A percentile compares a stretch with the other conserved stretches of the same genome.
Conservation (phyloP, 2,329 filamentous ascomycete species). For the Colletotrichum trifolii region DNA sequence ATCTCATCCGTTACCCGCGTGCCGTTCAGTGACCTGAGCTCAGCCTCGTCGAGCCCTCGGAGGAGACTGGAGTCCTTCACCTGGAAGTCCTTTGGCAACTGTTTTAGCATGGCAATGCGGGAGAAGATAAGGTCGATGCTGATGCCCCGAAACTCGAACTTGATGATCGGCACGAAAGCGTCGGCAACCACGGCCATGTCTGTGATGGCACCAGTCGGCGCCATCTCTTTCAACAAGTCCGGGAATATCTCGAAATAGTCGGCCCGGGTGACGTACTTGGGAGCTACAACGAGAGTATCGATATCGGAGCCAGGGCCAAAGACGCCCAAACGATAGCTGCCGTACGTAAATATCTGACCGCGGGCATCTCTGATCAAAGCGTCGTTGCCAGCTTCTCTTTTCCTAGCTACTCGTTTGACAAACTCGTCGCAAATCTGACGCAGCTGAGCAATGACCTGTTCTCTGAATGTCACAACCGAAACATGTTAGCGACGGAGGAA, state of each 20-base stretch:
- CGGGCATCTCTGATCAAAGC: conserved; percentile 84
- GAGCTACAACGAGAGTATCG: conserved; percentile 92
- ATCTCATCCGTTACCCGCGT: conserved; percentile 96
- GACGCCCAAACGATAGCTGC: conserved; percentile 93
- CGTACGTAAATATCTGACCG: conserved; percentile 95
- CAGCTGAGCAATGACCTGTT: conserved; percentile 79
- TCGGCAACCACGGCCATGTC: conserved; percentile 88
- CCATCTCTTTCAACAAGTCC: conserved; percentile 79
- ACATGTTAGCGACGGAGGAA: conserved; percentile 15
- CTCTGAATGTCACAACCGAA: conserved; percentile 54
- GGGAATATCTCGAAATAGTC: conserved; percentile 95
- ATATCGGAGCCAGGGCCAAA: conserved; percentile 98
- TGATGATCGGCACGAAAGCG: conserved; percentile 96
- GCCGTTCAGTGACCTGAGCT: conserved; percentile 91
- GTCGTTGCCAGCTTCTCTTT: conserved; percentile 77
- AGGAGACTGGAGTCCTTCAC: conserved; percentile 87
- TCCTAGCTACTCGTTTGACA: conserved; percentile 81
- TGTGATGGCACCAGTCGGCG: conserved; percentile 81
- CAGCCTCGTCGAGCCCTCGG: conserved; percentile 85
- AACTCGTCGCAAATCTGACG: conserved; percentile 87
- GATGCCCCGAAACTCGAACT: conserved; percentile 90
- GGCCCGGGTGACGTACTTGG: conserved; percentile 86
- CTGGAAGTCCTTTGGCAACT: conserved; percentile 78
- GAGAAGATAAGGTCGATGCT: conserved; percentile 96
- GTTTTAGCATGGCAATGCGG: conserved; percentile 74